These are phyloP conservation scores for Mycosarcoma maydis DNA, from an alignment of 1,284 basidiomycete species.

Conservation along the genomic window DNA sequence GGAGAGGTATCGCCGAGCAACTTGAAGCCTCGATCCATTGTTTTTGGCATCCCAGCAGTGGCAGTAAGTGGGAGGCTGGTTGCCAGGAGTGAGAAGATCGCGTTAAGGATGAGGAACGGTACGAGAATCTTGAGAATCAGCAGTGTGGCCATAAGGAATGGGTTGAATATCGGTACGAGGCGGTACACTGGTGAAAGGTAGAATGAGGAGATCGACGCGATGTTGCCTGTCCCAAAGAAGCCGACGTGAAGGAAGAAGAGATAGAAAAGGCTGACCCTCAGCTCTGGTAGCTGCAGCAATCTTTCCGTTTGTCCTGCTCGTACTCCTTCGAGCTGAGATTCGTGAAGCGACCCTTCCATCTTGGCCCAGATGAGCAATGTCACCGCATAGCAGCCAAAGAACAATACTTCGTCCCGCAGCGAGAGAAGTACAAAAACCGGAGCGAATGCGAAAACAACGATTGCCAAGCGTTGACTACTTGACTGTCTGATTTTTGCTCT, in stretches of 20 bases:
- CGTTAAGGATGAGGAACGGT: slow-evolving; percentile 75
- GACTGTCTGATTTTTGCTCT: slow-evolving; percentile 33
- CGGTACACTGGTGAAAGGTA: slow-evolving; percentile 90
- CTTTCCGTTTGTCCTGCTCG: slow-evolving; percentile 66
- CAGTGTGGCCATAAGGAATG: slow-evolving; percentile 78
- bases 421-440: slow-evolving; percentile 83
- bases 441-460: slow-evolving; percentile 72
- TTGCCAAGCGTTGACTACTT: slow-evolving; percentile 58
- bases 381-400: slow-evolving; percentile 77
- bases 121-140: slow-evolving; percentile 73
- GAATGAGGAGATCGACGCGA: slow-evolving; percentile 88
- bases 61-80: slow-evolving; percentile 9
- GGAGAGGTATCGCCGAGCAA: slow-evolving; percentile 39
- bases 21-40: slow-evolving; percentile 32
- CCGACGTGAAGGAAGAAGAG: slow-evolving; percentile 86
- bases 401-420: slow-evolving; percentile 83
- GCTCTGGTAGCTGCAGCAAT: slow-evolving; percentile 73
- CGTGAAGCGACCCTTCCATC: slow-evolving; percentile 71
- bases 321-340: slow-evolving; percentile 11
- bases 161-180: slow-evolving; percentile 84
- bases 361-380: slow-evolving; percentile 78
- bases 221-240: slow-evolving; percentile 83
- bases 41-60: background rate
- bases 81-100: slow-evolving; percentile 69
- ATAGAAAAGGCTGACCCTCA: slow-evolving; percentile 82